Conservation (phyloP, 306 rosid genomes). For the Castanea crenata region DNA sequence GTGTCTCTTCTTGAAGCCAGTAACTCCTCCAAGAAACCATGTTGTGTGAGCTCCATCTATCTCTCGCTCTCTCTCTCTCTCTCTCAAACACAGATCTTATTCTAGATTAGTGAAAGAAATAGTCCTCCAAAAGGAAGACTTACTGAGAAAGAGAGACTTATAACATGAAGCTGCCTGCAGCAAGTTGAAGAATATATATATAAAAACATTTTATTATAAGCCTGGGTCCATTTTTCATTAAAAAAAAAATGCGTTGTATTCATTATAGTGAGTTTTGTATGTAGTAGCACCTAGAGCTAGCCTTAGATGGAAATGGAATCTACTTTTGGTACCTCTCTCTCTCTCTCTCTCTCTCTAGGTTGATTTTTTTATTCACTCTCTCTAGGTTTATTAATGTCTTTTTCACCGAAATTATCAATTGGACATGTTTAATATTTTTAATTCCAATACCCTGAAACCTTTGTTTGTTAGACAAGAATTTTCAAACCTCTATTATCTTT, state of each 20-base stretch:
- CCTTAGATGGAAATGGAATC: constrained; percentile 72
- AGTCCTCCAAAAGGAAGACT: background rate
- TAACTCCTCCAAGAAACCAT: constrained; percentile 80
- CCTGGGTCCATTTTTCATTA: constrained; percentile 18
- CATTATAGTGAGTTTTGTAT: constrained; percentile 36
- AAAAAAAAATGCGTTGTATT: constrained; percentile 32
- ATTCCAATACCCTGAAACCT: constrained; percentile 55
- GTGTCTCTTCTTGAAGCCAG: constrained; percentile 71
- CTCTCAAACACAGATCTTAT: background rate
- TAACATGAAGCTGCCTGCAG: constrained; percentile 35
- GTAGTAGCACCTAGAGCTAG: constrained; percentile 42
- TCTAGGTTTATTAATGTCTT: constrained; percentile 73
- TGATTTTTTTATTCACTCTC: constrained; percentile 6
- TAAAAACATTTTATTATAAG: background rate
- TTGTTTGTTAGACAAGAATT: constrained; percentile 25
- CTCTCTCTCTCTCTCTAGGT: constrained; percentile 26
- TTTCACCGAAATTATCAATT: constrained; percentile 67
- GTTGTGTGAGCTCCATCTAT: constrained; percentile 84
- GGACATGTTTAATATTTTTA: constrained; percentile 47
- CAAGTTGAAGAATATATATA: constrained; percentile 28
- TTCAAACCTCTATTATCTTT: too few relatives aligned
- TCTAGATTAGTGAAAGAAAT: constrained; percentile 9
- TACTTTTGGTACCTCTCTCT: constrained; percentile 33
- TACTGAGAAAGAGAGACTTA: constrained; percentile 6
- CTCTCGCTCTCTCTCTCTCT: constrained; percentile 18